A percentile compares a stretch with the other conserved stretches of the same genome.
Conservation (phyloP, 129 eudicot genomes). For the Deinandra increscens region DNA sequence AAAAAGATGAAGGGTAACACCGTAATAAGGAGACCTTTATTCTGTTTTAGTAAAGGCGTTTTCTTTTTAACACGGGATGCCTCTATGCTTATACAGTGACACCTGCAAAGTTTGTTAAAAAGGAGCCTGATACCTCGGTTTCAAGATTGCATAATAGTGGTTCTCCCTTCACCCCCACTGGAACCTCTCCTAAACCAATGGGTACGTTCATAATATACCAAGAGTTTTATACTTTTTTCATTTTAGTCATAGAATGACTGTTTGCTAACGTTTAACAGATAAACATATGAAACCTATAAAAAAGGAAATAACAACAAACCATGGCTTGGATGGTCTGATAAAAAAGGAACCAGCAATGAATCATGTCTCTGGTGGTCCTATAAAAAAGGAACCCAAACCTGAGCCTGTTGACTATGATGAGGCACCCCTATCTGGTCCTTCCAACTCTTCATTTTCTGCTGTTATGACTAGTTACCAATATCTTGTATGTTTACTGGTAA, state of each 20-base stretch:
- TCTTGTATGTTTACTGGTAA: conserved; percentile 35
- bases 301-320: conserved; percentile 1
- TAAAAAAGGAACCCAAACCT: conserved; percentile 25
- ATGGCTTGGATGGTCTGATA: not conserved
- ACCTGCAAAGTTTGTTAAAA: conserved; percentile 12
- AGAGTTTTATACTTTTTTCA: not conserved
- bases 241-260: conserved; percentile 1
- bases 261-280: conserved; percentile 14
- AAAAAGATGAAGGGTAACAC: not conserved
- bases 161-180: not conserved
- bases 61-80: conserved; percentile 1
- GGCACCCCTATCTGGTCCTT: not conserved
- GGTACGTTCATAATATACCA: not conserved
- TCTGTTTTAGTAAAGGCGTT: not conserved
- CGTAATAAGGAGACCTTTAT: not conserved
- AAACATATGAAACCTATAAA: not conserved
- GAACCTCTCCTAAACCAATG: not conserved
- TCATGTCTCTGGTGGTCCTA: not conserved
- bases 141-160: conserved; percentile 1
- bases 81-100: conserved; percentile 23
- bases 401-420: conserved; percentile 40
- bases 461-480: conserved; percentile 32
- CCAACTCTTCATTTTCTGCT: conserved; percentile 34
- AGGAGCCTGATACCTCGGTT: conserved; percentile 18
- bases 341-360: conserved; percentile 8